These are phyloP conservation scores for Aspergillus melleus DNA, from an alignment of 2,329 filamentous ascomycete genomes.

Conservation along the genomic window DNA sequence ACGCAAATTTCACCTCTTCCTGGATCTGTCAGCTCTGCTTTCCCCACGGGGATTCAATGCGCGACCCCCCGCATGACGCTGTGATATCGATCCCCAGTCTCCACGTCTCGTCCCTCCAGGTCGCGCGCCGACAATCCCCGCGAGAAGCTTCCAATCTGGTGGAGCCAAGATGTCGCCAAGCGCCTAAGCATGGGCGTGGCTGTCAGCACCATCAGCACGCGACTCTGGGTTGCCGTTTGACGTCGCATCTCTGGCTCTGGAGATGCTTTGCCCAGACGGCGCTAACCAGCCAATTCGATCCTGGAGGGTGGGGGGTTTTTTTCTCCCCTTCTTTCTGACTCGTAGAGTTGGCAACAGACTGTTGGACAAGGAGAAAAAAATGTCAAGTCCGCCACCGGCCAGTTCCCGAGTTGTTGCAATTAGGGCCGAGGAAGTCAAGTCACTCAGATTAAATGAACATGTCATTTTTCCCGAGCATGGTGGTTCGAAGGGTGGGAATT, in stretches of 20 bases:
- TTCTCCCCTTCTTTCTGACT: neutral
- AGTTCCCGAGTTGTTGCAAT: neutral
- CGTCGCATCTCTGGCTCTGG: neutral
- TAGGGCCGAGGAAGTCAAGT: neutral
- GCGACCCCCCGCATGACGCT: slow-evolving; percentile 6
- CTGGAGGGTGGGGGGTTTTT: neutral
- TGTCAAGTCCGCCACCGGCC: neutral
- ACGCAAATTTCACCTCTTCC: neutral
- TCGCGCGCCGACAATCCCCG: slow-evolving; percentile 8
- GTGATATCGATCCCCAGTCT: slow-evolving; percentile 1
- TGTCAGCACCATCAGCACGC: slow-evolving; percentile 4
- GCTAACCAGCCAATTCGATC: neutral
- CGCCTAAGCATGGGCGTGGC: slow-evolving; percentile 4
- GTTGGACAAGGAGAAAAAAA: neutral
- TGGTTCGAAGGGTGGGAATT: neutral
- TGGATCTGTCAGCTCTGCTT: neutral
- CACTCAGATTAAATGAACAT: neutral
- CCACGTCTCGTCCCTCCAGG: slow-evolving; percentile 5
- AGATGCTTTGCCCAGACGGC: neutral
- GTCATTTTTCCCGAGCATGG: too few species aligned
- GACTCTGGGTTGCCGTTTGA: neutral
- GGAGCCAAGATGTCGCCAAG: slow-evolving; percentile 17
- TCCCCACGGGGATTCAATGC: neutral
- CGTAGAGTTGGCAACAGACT: neutral
- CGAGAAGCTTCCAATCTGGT: slow-evolving; percentile 12